Evolutionary conservation across 805 yeast species (phyloP).

Genomic region (Candida dendrica): DNA sequence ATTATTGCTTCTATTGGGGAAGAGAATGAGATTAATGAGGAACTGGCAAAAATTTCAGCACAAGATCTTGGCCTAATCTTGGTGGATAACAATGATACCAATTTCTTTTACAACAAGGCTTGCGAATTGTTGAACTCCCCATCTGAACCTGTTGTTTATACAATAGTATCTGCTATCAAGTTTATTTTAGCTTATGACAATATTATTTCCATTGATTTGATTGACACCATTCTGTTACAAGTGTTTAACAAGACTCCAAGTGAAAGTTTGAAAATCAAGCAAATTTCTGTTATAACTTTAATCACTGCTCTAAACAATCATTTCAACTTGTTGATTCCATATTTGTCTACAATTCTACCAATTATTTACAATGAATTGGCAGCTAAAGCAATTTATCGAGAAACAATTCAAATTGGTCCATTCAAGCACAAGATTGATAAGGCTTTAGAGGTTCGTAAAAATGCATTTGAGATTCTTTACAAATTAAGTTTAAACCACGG

Average conservation of each 20-base stretch:
- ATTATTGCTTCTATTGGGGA: conserved; percentile 9
- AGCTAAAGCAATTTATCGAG: conserved; percentile 49
- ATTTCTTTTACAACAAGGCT: conserved; percentile 20
- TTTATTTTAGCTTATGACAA: conserved; percentile 27
- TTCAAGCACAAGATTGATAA: conserved; percentile 77
- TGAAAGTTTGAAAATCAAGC: conserved; percentile 45
- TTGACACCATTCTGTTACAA: conserved; percentile 16
- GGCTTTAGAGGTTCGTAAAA: conserved; percentile 66
- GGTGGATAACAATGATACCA: conserved; percentile 22
- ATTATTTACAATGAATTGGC: conserved; percentile 45
- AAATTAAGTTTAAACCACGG: conserved; percentile 31
- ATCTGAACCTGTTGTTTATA: conserved; percentile 15
- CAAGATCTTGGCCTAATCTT: conserved; percentile 20
- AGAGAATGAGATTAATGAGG: conserved; percentile 15
- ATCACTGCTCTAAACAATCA: conserved; percentile 53
- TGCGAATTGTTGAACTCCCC: conserved; percentile 13
- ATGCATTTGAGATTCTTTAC: conserved; percentile 63
- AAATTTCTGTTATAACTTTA: conserved; percentile 51
- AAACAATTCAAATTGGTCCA: conserved; percentile 76
- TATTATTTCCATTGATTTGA: conserved; percentile 13
- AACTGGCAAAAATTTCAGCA: conserved; percentile 15
- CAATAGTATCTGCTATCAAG: conserved; percentile 29
- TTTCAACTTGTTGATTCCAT: conserved; percentile 38
- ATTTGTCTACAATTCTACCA: conserved; percentile 41
- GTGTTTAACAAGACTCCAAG: conserved; percentile 23